phyloP scores from a whole-genome alignment of 345 rosid species.

The Conringia planisiliqua region DNA sequence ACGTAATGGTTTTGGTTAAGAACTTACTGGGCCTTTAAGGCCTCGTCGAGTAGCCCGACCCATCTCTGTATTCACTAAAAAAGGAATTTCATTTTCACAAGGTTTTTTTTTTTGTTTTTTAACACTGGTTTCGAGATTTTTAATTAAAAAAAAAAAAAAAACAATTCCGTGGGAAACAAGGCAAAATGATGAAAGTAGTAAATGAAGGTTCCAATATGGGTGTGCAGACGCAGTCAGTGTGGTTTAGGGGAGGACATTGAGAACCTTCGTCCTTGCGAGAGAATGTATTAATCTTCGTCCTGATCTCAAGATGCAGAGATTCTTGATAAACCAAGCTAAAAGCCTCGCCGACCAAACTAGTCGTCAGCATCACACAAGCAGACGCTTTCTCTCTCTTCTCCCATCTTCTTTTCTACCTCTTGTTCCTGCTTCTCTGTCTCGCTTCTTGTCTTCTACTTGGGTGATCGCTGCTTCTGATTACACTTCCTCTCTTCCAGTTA shows the following conservation, averaged over 20 bases:
- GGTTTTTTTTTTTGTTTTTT: too few relatives aligned
- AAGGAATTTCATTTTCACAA: too few relatives aligned
- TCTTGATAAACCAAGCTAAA: slow-evolving; percentile 39
- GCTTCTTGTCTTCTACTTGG: slow-evolving; percentile 44
- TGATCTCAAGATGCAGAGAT: slow-evolving; percentile 50
- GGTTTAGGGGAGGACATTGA: neutral
- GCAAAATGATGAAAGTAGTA: neutral
- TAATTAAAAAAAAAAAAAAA: neutral
- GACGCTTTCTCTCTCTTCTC: slow-evolving; percentile 2
- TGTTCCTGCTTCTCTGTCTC: slow-evolving; percentile 19
- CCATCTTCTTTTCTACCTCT: neutral
- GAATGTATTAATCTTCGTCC: neutral
- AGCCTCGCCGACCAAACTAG: slow-evolving; percentile 20
- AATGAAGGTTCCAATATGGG: neutral
- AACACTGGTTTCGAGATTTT: neutral
- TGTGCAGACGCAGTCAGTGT: neutral
- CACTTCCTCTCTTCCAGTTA: slow-evolving; percentile 31
- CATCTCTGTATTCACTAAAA: neutral
- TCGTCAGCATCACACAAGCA: slow-evolving; percentile 23
- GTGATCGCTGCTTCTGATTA: slow-evolving; percentile 30
- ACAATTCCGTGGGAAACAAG: neutral
- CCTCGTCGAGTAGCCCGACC: neutral
- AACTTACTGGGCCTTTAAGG: neutral
- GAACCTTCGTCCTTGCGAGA: neutral
- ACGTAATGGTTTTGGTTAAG: neutral